These are phyloP conservation scores for Corylus americana DNA, from an alignment of 306 rosid genomes.

Conservation along the genomic window DNA sequence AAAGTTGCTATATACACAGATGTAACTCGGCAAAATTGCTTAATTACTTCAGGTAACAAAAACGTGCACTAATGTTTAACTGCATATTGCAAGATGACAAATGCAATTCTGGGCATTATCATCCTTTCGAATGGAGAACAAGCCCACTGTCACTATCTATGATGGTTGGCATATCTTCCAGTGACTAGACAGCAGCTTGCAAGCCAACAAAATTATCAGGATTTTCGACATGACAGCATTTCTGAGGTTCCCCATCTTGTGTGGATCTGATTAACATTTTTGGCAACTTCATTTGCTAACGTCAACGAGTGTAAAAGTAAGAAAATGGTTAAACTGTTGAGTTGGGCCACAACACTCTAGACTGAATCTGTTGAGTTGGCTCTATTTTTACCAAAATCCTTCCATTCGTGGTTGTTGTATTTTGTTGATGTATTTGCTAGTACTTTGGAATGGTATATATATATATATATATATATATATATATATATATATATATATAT, in stretches of 20 bases:
- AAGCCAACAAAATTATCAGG: neutral
- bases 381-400: too few species aligned
- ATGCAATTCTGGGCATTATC: neutral
- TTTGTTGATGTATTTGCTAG: too few species aligned
- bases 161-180: neutral
- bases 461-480: too few species aligned
- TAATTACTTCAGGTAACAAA: neutral
- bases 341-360: too few species aligned
- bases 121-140: neutral
- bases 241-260: conserved; percentile 9
- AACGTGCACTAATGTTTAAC: too few species aligned
- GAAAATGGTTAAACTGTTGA: too few species aligned
- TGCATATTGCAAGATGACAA: neutral
- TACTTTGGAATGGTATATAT: too few species aligned
- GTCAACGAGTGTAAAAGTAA: too few species aligned
- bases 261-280: conserved; percentile 25
- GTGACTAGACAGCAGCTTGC: neutral
- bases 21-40: conserved; percentile 8
- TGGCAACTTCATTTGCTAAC: neutral
- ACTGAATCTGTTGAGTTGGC: too few species aligned
- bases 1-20: neutral
- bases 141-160: neutral
- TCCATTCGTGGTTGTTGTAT: too few species aligned
- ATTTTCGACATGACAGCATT: conserved; percentile 19
- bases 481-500: too few species aligned